Conservation (phyloP, 305 asterid species). For the Fraxinus floribunda region DNA sequence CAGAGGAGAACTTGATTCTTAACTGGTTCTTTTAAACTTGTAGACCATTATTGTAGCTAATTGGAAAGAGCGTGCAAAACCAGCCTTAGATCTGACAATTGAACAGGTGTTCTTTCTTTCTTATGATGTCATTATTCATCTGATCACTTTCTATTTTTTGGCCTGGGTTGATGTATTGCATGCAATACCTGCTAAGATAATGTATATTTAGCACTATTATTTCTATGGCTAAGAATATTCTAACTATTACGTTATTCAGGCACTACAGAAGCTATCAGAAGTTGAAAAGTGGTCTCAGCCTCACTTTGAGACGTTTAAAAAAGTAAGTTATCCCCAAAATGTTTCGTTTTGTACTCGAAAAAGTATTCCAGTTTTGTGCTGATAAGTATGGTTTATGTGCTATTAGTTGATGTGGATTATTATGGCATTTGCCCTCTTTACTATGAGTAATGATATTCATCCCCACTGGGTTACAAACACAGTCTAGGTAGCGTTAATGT, state of each 20-base stretch:
- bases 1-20: neutral
- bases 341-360: neutral
- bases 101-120: constrained; percentile 34
- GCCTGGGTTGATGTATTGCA: neutral
- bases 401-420: neutral
- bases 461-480: no score
- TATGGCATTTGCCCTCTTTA: neutral
- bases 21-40: constrained; percentile 26
- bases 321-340: constrained; percentile 29
- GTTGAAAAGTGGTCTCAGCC: constrained; percentile 38
- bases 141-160: neutral
- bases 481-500: no score
- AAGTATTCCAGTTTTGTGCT: neutral
- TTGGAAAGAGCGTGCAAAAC: constrained; percentile 45
- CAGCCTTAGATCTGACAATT: constrained; percentile 32
- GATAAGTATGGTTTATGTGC: neutral
- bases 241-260: constrained; percentile 30
- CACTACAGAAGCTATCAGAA: constrained; percentile 33
- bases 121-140: neutral
- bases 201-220: neutral
- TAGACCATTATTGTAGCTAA: constrained; percentile 37
- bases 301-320: constrained; percentile 30
- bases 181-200: neutral
- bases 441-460: no score
- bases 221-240: constrained; percentile 4